A percentile compares a stretch with the other conserved stretches of the same genome.
Evolutionary conservation across 495 filamentous ascomycete genomes (phyloP).

Genomic region (Friedmanniomyces endolithicus): DNA sequence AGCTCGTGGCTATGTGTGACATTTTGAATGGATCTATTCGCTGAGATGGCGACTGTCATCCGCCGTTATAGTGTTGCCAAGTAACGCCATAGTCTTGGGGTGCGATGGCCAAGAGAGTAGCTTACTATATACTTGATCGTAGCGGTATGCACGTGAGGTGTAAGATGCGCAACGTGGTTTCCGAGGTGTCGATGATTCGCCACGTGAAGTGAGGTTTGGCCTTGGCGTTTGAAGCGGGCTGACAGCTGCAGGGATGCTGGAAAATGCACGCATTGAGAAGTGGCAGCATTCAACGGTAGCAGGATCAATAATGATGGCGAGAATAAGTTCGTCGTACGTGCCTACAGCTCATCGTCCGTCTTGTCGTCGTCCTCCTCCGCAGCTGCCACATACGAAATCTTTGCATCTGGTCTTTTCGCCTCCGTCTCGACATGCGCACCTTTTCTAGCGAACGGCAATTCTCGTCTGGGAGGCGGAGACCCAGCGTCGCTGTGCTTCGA

Average conservation of each 20-base stretch:
- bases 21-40: not conserved
- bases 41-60: too few relatives aligned
- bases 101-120: not conserved
- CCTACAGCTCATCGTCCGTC: slow-evolving; percentile 3
- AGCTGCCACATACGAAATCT: not conserved
- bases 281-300: too few relatives aligned
- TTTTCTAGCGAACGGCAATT: slow-evolving; percentile 1
- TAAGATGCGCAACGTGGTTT: not conserved
- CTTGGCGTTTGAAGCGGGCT: not conserved
- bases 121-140: not conserved
- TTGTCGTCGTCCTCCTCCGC: not conserved
- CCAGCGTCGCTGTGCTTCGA: not conserved
- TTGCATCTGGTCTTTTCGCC: not conserved
- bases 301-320: too few relatives aligned
- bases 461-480: not conserved
- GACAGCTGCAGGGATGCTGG: not conserved
- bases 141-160: not conserved
- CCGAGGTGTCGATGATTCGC: not conserved
- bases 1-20: not conserved
- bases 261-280: not conserved
- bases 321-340: too few relatives aligned
- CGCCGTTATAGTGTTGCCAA: not conserved
- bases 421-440: not conserved
- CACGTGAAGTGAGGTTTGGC: not conserved
- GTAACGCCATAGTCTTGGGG: not conserved